A percentile compares a stretch with the other conserved stretches of the same genome.
Conservation (phyloP, 768 basidiomycete genomes). For the Scleroderma citrinum region DNA sequence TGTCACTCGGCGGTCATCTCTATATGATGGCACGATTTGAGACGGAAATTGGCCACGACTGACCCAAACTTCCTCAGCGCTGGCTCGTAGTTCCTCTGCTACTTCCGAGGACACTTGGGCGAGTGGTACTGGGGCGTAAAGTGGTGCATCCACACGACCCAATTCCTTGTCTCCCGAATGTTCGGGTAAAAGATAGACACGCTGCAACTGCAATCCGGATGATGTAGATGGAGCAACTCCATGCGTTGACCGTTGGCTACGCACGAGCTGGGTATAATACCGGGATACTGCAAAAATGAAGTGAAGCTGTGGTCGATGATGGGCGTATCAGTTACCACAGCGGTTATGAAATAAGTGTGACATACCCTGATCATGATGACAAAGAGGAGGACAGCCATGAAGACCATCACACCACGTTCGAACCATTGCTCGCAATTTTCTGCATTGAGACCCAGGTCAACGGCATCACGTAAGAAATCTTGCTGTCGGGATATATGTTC, state of each 20-base stretch:
- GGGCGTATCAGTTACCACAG: background rate
- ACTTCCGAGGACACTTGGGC: slow-evolving; percentile 48
- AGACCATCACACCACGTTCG: slow-evolving; percentile 55
- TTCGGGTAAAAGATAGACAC: slow-evolving; percentile 56
- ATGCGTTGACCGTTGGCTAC: slow-evolving; percentile 29
- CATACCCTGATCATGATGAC: slow-evolving; percentile 63
- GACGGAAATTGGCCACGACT: slow-evolving; percentile 10
- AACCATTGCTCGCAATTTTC: slow-evolving; percentile 83
- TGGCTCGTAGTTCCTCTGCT: slow-evolving; percentile 44
- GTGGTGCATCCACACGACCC: slow-evolving; percentile 6
- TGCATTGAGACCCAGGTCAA: slow-evolving; percentile 65
- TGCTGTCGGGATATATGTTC: slow-evolving; percentile 72
- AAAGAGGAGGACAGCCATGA: slow-evolving; percentile 53
- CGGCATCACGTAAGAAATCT: slow-evolving; percentile 64
- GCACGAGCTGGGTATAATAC: slow-evolving; percentile 51
- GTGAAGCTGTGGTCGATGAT: slow-evolving; percentile 47
- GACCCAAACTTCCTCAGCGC: slow-evolving; percentile 68
- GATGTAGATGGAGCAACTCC: slow-evolving; percentile 10
- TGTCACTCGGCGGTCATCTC: slow-evolving; percentile 2
- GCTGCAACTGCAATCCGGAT: slow-evolving; percentile 34
- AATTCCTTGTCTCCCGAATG: slow-evolving; percentile 10
- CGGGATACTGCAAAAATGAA: slow-evolving; percentile 69
- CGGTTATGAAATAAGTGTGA: slow-evolving; percentile 6
- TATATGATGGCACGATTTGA: background rate
- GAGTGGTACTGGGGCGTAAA: slow-evolving; percentile 71